Evolutionary conservation across 2,329 filamentous ascomycete genomes (phyloP).

Genomic region (Aspergillus jensenii): DNA sequence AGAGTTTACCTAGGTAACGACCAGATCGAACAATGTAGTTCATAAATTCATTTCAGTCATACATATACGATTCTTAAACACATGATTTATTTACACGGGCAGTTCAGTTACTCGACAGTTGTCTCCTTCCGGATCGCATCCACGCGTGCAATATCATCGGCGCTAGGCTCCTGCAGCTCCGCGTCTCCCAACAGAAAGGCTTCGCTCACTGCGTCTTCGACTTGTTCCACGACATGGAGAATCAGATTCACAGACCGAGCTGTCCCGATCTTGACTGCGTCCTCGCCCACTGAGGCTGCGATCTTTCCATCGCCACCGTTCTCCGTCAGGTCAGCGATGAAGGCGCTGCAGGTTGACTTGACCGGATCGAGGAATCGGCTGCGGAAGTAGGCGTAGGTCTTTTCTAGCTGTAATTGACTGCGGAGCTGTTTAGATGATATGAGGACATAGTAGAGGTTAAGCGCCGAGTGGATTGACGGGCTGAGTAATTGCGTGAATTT

Average conservation of each 20-base stretch:
- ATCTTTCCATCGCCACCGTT: slow-evolving; percentile 40
- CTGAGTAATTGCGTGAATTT: slow-evolving; percentile 48
- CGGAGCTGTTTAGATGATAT: slow-evolving; percentile 51
- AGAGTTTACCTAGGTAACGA: no score
- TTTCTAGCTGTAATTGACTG: slow-evolving; percentile 46
- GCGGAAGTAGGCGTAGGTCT: slow-evolving; percentile 34
- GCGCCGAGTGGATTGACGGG: slow-evolving; percentile 53
- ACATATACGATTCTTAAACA: neutral
- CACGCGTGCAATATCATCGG: slow-evolving; percentile 29
- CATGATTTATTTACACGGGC: no score
- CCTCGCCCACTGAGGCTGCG: slow-evolving; percentile 34
- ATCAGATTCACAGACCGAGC: slow-evolving; percentile 36
- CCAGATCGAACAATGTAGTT: no score
- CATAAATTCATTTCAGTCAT: neutral
- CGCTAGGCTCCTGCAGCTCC: slow-evolving; percentile 28
- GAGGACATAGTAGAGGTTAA: slow-evolving; percentile 61
- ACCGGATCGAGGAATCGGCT: slow-evolving; percentile 33
- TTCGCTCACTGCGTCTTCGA: slow-evolving; percentile 34
- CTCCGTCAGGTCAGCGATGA: slow-evolving; percentile 30
- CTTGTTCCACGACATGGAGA: slow-evolving; percentile 32
- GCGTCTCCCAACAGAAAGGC: slow-evolving; percentile 28
- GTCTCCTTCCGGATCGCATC: slow-evolving; percentile 29
- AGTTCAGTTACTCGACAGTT: neutral
- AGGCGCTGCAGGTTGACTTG: slow-evolving; percentile 29
- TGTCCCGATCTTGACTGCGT: slow-evolving; percentile 35